Percentiles rank a stretch among this genome's conserved stretches.
These are phyloP conservation scores for Cordyceps cicadae DNA, from an alignment of 2,329 filamentous ascomycete species.

Conservation along the genomic window DNA sequence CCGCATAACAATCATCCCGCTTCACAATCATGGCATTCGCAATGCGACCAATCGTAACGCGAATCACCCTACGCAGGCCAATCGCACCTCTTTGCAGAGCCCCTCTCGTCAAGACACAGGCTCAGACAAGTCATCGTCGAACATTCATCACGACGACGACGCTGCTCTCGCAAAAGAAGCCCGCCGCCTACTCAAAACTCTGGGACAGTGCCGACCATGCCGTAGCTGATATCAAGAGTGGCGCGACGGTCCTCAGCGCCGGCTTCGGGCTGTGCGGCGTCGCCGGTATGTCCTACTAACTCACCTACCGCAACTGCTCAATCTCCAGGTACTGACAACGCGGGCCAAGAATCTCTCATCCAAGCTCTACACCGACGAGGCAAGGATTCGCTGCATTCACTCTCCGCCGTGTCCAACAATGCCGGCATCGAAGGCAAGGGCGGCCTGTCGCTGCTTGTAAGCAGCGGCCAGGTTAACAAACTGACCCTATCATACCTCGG, in stretches of 20 bases:
- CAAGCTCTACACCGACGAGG: slow-evolving; percentile 55
- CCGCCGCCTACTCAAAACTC: slow-evolving; percentile 33
- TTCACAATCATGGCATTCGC: background rate
- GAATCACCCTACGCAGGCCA: background rate
- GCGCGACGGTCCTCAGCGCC: slow-evolving; percentile 63
- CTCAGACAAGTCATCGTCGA: background rate
- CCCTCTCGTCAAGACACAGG: background rate
- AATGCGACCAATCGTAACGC: background rate
- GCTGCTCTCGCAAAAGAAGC: background rate
- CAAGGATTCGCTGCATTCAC: slow-evolving; percentile 51
- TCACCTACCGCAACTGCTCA: background rate
- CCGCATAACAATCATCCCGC: too few relatives aligned
- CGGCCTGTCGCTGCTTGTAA: slow-evolving; percentile 60
- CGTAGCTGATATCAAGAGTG: slow-evolving; percentile 60
- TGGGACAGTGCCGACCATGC: slow-evolving; percentile 55
- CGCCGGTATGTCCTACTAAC: slow-evolving; percentile 37
- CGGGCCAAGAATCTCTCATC: slow-evolving; percentile 56
- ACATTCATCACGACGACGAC: background rate
- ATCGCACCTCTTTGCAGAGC: background rate
- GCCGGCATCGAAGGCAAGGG: slow-evolving; percentile 61
- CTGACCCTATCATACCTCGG: slow-evolving; percentile 70
- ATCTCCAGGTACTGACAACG: background rate
- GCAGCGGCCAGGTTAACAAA: slow-evolving; percentile 61
- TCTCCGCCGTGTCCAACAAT: slow-evolving; percentile 76
- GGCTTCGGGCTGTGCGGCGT: slow-evolving; percentile 80